These are phyloP conservation scores for Camptophora hylomeconis DNA, from an alignment of 2,329 filamentous ascomycete genomes.

Conservation along the genomic window DNA sequence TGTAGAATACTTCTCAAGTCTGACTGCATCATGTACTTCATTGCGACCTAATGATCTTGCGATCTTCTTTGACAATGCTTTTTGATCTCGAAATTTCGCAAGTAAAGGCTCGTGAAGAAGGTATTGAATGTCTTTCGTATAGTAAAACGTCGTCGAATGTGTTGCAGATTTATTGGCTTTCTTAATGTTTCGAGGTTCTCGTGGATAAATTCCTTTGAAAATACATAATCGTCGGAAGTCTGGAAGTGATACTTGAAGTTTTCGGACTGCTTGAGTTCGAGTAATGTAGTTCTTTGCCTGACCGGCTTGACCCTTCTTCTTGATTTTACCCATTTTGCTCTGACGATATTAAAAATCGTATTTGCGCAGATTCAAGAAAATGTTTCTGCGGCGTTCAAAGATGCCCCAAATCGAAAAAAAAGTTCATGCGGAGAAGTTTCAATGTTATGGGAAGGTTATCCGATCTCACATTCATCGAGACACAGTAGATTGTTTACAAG, in stretches of 20 bases:
- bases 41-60: constrained; percentile 80
- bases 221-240: constrained; percentile 98
- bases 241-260: constrained; percentile 90
- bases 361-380: constrained; percentile 23
- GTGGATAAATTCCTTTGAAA: constrained; percentile 98
- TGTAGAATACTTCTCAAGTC: constrained; percentile 82
- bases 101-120: constrained; percentile 92
- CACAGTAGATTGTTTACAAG: too few species aligned
- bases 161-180: constrained; percentile 88
- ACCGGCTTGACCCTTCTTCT: constrained; percentile 84
- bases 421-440: not conserved
- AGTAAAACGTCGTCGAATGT: constrained; percentile 81
- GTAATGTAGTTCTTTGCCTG: constrained; percentile 98
- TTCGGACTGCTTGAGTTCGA: constrained; percentile 89
- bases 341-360: too few species aligned
- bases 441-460: not conserved
- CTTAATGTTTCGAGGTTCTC: constrained; percentile 92
- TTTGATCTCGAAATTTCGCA: constrained; percentile 92
- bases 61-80: constrained; percentile 95
- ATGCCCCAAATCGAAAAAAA: not conserved
- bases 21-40: constrained; percentile 76
- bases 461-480: too few species aligned
- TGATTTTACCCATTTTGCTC: constrained; percentile 59
- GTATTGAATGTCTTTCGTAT: constrained; percentile 94
- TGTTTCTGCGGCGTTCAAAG: constrained; percentile 12